These are phyloP conservation scores for Phanerochaete carnosa DNA, from an alignment of 768 basidiomycete species.

Conservation along the genomic window DNA sequence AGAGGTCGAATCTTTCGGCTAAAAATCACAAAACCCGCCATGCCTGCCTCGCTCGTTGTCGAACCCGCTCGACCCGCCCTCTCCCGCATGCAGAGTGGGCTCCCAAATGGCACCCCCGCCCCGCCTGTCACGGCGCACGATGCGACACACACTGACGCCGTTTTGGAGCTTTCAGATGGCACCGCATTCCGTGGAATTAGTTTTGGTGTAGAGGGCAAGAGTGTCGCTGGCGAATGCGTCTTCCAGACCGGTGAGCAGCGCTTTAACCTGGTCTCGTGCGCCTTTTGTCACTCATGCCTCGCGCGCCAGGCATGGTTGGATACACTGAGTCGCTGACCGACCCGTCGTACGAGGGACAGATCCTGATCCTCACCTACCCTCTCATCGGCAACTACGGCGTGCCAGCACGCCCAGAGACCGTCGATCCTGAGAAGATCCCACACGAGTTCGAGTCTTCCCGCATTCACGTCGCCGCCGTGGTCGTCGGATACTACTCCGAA, in stretches of 20 bases:
- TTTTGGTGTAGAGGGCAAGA: conserved; percentile 90
- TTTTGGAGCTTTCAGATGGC: conserved; percentile 90
- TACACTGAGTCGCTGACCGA: conserved; percentile 98
- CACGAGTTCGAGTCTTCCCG: conserved; percentile 89
- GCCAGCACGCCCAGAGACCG: conserved; percentile 57
- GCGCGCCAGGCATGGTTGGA: conserved; percentile 87
- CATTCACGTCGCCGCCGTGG: conserved; percentile 89
- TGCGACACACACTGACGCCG: conserved; percentile 44
- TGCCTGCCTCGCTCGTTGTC: conserved; percentile 14
- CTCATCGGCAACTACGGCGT: conserved; percentile 98
- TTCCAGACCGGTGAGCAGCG: conserved; percentile 89
- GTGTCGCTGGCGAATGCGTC: conserved; percentile 95
- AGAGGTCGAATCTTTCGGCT: conserved; percentile 22
- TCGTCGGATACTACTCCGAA: conserved; percentile 92
- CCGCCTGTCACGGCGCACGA: conserved; percentile 33
- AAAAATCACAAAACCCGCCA: conserved; percentile 11
- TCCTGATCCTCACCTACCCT: conserved; percentile 95
- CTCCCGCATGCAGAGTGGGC: conserved; percentile 41
- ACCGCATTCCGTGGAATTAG: conserved; percentile 84
- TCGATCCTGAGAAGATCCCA: conserved; percentile 53
- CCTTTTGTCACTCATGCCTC: not conserved
- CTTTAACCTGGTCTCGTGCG: not conserved
- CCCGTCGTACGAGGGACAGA: conserved; percentile 97
- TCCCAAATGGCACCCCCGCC: conserved; percentile 32
- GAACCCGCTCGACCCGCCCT: conserved; percentile 37